These are phyloP conservation scores for Brasenia schreberi DNA, from an alignment of 164 flowering plant genomes.

Conservation along the genomic window DNA sequence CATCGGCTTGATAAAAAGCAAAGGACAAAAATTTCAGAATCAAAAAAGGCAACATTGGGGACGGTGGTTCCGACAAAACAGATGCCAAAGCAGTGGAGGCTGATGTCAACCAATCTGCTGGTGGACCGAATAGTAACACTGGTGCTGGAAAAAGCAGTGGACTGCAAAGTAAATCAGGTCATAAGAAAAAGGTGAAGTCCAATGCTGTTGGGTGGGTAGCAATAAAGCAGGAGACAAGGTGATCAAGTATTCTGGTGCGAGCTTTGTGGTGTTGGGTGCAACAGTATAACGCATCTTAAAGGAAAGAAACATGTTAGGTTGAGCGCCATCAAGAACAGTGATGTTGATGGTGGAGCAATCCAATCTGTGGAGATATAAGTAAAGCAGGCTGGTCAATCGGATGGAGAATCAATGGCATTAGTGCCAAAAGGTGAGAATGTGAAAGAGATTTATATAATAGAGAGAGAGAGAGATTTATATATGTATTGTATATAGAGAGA, in stretches of 20 bases:
- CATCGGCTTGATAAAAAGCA: background rate
- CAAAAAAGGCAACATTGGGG: background rate
- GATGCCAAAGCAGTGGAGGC: background rate
- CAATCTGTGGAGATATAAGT: too few relatives aligned
- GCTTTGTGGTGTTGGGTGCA: constrained; percentile 1
- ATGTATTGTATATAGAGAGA: too few relatives aligned
- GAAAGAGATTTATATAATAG: too few relatives aligned
- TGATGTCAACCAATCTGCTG: background rate
- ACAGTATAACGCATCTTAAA: background rate
- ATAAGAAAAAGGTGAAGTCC: constrained; percentile 4
- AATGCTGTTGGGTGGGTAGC: background rate
- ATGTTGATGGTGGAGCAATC: too few relatives aligned
- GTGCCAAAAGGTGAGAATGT: too few relatives aligned
- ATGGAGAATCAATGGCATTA: too few relatives aligned
- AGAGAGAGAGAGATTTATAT: too few relatives aligned
- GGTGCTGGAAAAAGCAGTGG: background rate
- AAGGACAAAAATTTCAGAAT: background rate
- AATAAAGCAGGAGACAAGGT: background rate
- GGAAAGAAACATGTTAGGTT: constrained; percentile 4
- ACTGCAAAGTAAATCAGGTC: background rate
- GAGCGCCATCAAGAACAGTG: too few relatives aligned
- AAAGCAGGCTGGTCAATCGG: too few relatives aligned
- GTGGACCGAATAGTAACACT: background rate
- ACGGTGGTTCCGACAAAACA: background rate
- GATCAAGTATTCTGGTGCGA: background rate